phyloP scores from a whole-genome alignment of 768 basidiomycete species.

The Russula ochroleuca region DNA sequence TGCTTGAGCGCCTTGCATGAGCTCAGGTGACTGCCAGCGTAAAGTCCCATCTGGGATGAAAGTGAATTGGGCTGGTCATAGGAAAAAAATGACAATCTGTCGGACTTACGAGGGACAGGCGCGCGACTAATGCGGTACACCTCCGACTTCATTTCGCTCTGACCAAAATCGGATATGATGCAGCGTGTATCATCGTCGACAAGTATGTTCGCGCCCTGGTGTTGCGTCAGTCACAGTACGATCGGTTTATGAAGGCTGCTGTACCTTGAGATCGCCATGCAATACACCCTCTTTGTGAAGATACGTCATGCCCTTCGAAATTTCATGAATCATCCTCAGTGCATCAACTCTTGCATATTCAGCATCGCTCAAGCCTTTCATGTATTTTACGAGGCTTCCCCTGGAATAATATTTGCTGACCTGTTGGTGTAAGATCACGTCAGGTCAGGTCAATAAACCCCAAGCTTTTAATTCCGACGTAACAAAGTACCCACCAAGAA shows the following conservation, averaged over 20 bases:
- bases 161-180: slow-evolving; percentile 79
- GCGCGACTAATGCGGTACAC: slow-evolving; percentile 56
- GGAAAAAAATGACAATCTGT: neutral
- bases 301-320: slow-evolving; percentile 79
- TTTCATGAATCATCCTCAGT: slow-evolving; percentile 63
- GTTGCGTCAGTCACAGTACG: neutral
- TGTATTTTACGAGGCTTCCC: slow-evolving; percentile 57
- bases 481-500: slow-evolving; percentile 43
- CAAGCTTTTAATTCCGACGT: slow-evolving; percentile 17
- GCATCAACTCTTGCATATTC: slow-evolving; percentile 41
- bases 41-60: slow-evolving; percentile 44
- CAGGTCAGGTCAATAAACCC: neutral
- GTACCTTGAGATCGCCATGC: slow-evolving; percentile 79
- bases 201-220: slow-evolving; percentile 69
- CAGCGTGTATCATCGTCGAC: slow-evolving; percentile 64
- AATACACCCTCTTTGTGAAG: slow-evolving; percentile 62
- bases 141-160: slow-evolving; percentile 75
- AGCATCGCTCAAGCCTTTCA: slow-evolving; percentile 37
- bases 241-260: slow-evolving; percentile 15
- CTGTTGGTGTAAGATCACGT: neutral
- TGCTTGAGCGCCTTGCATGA: slow-evolving; percentile 46
- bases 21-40: slow-evolving; percentile 70
- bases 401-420: slow-evolving; percentile 69
- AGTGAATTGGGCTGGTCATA: slow-evolving; percentile 6
- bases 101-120: slow-evolving; percentile 32